Base-by-base conservation (phyloP, 192 early-diverging fungal species). In the Oehlia diaphana region DNA sequence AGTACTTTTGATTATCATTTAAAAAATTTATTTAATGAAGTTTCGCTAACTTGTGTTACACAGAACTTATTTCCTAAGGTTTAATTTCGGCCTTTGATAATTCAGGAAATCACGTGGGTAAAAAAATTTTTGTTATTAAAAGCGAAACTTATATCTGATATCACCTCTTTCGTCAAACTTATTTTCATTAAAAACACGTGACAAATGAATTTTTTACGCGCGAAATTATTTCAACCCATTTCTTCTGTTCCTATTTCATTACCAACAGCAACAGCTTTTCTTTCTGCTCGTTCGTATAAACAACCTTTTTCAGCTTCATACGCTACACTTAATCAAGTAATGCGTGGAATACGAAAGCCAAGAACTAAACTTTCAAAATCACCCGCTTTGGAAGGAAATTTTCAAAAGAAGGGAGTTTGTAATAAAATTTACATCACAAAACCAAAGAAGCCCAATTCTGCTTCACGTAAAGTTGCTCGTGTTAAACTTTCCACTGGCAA, bases 381-480 rank as follows among this genome's bases (percentile, higher is more conserved):
- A 0, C 96, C 96, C 23, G 93, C 95, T 19, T 89, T 99, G 39
- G 94, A 96, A 71, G 88, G 87, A 49, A 94, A 91, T 77, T 96
- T 93, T 58, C 96, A 97, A 85, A 92, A 93, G 79, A 94, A 95
- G 76, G 97, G 97, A 58, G 96, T 99, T 13, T 98, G 96, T 81
- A 86, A 95, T 81, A 98, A 98, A 82, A 94, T 99, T 6, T 98
- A 96, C 81, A 96, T 92, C 3, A 93, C 94, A 67, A 98, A 97
- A 84, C 97, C 97, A 76, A 97, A 96, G 87, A 99, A 99, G 84
- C 97, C 97, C 82, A 99, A 99, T 86, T 99, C 97, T 49, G 97
- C 97, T 44, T 93, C 93, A 83, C 93, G 97, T 79, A 96, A 97
- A 83, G 95, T 97, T 58, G 93, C 92, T 28, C 90, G 95, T 79